Conservation (phyloP, 2,329 filamentous ascomycete genomes). For the Colletotrichum magnum region DNA sequence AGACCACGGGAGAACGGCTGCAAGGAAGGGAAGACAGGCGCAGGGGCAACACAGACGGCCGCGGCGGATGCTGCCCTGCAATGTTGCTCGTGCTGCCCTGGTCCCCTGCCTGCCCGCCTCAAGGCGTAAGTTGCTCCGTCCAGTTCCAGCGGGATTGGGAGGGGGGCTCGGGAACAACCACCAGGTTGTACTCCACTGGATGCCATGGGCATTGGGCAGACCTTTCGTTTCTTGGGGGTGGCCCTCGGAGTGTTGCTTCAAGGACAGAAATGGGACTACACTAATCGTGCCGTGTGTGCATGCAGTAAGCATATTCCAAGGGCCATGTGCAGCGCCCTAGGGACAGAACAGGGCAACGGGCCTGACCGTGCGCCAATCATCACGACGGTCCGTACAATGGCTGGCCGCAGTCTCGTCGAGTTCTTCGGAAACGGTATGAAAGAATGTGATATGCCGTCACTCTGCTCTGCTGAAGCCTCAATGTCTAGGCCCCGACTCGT, state of each 20-base stretch:
- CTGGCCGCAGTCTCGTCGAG: neutral
- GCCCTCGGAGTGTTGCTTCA: neutral
- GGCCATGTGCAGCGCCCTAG: slow-evolving; percentile 12
- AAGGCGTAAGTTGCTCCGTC: slow-evolving; percentile 22
- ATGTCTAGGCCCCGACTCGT: neutral
- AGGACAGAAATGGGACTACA: neutral
- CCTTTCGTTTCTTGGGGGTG: slow-evolving; percentile 2
- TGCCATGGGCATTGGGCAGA: slow-evolving; percentile 17
- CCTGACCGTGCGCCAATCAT: slow-evolving; percentile 1
- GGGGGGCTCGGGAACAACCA: slow-evolving; percentile 19
- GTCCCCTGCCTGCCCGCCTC: slow-evolving; percentile 27
- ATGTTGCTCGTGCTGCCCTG: slow-evolving; percentile 36
- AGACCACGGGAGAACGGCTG: slow-evolving; percentile 42
- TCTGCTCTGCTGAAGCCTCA: neutral
- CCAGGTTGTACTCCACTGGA: slow-evolving; percentile 27
- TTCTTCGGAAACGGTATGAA: neutral
- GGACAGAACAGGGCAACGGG: slow-evolving; percentile 1
- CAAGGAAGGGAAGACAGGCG: slow-evolving; percentile 39
- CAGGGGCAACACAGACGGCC: slow-evolving; percentile 40
- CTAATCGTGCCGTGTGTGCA: slow-evolving; percentile 21
- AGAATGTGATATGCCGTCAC: slow-evolving; percentile 24
- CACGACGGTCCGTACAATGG: neutral
- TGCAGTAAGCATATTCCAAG: slow-evolving; percentile 14
- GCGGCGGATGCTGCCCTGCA: slow-evolving; percentile 37
- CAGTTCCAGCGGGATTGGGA: slow-evolving; percentile 13